Evolutionary conservation across 2,329 filamentous ascomycete species (phyloP).

Genomic region (Beauveria caledonica): DNA sequence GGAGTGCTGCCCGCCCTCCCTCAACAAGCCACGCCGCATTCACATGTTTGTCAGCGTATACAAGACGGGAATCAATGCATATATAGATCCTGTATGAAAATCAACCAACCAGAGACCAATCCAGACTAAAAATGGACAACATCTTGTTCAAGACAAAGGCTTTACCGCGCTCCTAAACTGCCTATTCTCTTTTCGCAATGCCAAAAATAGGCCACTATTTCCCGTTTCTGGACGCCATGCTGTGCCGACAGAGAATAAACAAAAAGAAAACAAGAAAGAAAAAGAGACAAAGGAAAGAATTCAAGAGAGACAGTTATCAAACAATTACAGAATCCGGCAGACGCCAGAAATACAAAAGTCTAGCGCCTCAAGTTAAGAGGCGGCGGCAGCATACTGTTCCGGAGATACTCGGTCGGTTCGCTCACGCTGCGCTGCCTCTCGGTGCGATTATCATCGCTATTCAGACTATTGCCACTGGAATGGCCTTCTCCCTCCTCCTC

Average conservation of each 20-base stretch:
- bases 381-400: conserved; percentile 24
- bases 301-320: background rate
- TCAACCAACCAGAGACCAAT: background rate
- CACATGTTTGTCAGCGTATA: background rate
- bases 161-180: no score
- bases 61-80: background rate
- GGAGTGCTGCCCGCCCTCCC: background rate
- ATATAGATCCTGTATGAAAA: background rate
- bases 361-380: conserved; percentile 26
- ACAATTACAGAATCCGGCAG: background rate
- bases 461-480: conserved; percentile 29
- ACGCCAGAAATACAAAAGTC: background rate
- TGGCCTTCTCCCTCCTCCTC: conserved; percentile 28
- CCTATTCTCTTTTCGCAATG: background rate
- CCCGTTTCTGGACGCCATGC: conserved; percentile 2
- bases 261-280: background rate
- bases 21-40: background rate
- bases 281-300: background rate
- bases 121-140: background rate
- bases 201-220: background rate
- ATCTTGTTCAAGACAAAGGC: background rate
- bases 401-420: conserved; percentile 29
- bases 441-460: conserved; percentile 38
- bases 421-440: conserved; percentile 50
- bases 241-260: conserved; percentile 7